A percentile compares a stretch with the other conserved stretches of the same genome.
phyloP scores from a whole-genome alignment of 2,329 filamentous ascomycete genomes.

The Aspergillus viridinutans region DNA sequence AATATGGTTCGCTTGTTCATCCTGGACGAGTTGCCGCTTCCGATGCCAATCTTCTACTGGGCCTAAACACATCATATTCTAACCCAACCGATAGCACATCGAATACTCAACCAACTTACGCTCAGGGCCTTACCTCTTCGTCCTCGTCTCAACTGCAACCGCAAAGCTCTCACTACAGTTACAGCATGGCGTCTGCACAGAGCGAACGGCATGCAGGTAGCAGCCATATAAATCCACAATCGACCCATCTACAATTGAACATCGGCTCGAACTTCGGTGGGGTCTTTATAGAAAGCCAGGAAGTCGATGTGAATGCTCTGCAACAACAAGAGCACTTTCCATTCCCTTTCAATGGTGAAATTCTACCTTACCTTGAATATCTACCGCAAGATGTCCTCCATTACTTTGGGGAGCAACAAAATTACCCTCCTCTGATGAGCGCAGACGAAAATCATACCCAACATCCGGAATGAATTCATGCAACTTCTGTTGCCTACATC shows the following conservation, averaged over 20 bases:
- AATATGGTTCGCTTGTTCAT: slow-evolving; percentile 35
- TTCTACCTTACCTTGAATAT: slow-evolving; percentile 72
- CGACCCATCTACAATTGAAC: slow-evolving; percentile 15
- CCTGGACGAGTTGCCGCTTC: slow-evolving; percentile 38
- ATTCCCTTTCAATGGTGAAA: slow-evolving; percentile 50
- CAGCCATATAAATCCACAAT: slow-evolving; percentile 14
- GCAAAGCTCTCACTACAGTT: slow-evolving; percentile 20
- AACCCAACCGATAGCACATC: slow-evolving; percentile 14
- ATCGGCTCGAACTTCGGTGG: slow-evolving; percentile 18
- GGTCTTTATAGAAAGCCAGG: slow-evolving; percentile 72
- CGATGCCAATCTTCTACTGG: slow-evolving; percentile 43
- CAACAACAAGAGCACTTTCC: slow-evolving; percentile 38
- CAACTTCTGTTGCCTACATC: slow-evolving; percentile 1
- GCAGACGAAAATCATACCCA: slow-evolving; percentile 22
- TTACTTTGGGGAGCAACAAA: slow-evolving; percentile 45
- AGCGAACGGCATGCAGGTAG: slow-evolving; percentile 12
- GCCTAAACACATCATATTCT: slow-evolving; percentile 46
- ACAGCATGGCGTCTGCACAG: slow-evolving; percentile 16
- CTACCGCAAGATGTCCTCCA: slow-evolving; percentile 63
- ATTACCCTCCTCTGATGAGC: slow-evolving; percentile 28
- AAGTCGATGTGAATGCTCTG: slow-evolving; percentile 68
- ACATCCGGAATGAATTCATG: slow-evolving; percentile 17
- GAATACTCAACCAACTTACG: slow-evolving; percentile 23
- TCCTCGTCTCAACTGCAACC: slow-evolving; percentile 15
- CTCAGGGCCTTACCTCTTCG: slow-evolving; percentile 15